Percentiles rank a stretch among this genome's conserved stretches.
Conservation (phyloP, 2,329 filamentous ascomycete species). For the Fusarium compactum region DNA sequence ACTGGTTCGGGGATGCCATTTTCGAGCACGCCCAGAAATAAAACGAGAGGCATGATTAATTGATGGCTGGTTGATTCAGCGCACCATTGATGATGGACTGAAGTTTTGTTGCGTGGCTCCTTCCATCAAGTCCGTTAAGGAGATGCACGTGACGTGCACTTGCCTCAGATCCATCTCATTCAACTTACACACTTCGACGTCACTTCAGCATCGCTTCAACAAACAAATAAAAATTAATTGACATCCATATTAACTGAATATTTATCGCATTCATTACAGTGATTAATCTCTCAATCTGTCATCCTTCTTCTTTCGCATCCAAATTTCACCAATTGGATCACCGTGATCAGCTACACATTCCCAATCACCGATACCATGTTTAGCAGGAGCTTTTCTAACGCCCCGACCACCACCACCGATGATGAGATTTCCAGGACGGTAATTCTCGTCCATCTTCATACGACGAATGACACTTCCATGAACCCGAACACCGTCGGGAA, state of each 20-base stretch:
- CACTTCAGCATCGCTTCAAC: background rate
- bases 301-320: constrained; percentile 59
- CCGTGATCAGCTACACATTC: constrained; percentile 72
- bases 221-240: constrained; percentile 24
- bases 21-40: constrained; percentile 60
- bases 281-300: constrained; percentile 32
- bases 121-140: background rate
- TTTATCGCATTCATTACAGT: background rate
- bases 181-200: background rate
- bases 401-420: constrained; percentile 83
- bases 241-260: constrained; percentile 15
- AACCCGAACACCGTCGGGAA: constrained; percentile 76
- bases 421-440: constrained; percentile 84
- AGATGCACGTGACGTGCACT: constrained; percentile 31
- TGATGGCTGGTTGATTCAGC: constrained; percentile 23
- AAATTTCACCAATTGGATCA: constrained; percentile 77
- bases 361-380: constrained; percentile 80
- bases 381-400: constrained; percentile 68
- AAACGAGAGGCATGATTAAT: constrained; percentile 63
- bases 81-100: constrained; percentile 20
- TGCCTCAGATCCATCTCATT: too few relatives aligned
- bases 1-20: constrained; percentile 65
- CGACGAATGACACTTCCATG: constrained; percentile 81
- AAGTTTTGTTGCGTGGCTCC: constrained; percentile 38
- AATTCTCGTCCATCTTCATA: constrained; percentile 72